Base-by-base conservation (phyloP, 2,329 filamentous ascomycete species). In the Diaporthe caulivora region DNA sequence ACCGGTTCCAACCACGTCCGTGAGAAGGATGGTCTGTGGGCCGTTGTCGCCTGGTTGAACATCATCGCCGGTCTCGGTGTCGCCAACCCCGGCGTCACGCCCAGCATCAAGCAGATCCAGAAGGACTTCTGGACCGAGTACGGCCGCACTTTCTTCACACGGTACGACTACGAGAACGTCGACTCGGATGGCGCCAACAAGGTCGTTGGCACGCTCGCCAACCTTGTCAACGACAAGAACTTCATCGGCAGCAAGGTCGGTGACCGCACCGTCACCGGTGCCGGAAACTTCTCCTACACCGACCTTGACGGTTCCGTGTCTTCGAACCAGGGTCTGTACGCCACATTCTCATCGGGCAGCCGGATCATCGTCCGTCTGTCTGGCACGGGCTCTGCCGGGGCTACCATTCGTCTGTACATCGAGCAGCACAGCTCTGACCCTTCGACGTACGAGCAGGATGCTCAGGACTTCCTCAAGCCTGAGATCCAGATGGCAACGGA, bases 1-100 rank as follows among this genome's bases (percentile, higher is more conserved):
- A 99, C 97, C 15, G 97, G 97, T 51, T 97, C 94, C 85, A 98
- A 99, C 88, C 97, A 99, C 85, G 98, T 99, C 81, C 95, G 97
- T 79, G 97, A 99, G 88, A 99, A 99, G 90, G 97, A 99, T 81
- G 97, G 97, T 76, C 90, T 99, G 54, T 99, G 97, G 97, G 97
- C 97, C 75, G 91, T 99, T 76, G 93, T 98, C 70, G 97, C 97
- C 42, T 99, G 97, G 97, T 87, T 99, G 80, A 99, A 99, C 88
- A 98, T 99, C 84, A 97, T 99, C 80, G 97, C 97, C 75, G 96
- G 94, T 77, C 92, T 98, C 62, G 95, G 95, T 77, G 92, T 97
- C 82, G 89, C 95, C 83, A 93, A 93, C 80, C 91, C 94, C 26
- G 91, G 88, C 74, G 92, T 94, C 78, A 95, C 93, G 3, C 95